Base-by-base conservation (phyloP, 225 moss, liverwort and hornwort genomes). In the Neckera pumila region DNA sequence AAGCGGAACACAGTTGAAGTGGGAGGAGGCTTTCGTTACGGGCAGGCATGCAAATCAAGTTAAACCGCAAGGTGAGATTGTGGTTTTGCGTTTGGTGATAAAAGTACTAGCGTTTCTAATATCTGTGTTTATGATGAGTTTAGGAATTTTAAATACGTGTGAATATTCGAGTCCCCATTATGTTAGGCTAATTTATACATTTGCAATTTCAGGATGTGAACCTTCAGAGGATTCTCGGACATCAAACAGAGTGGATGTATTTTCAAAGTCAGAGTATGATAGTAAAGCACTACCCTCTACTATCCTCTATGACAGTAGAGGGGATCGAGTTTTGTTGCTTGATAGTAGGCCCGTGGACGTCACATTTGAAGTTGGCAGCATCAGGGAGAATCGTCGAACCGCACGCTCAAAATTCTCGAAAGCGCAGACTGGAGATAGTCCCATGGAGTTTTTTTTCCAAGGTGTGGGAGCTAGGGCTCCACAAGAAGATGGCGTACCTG, bases 21-120 rank as follows among this genome's bases (percentile, higher is more conserved):
- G 93, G 93, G 90, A 88, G 74, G 93, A 91, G 79, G 93, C 70
- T 38, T 89, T 93, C 80, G 49, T 90, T 27, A 86, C 79, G 86
- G 80, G 76, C 45, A 71, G 66, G 58, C 82, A 60, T 82, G 62
- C 33, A 75, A 64, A 87, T 85, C 73, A 79, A 91, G 77, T 12
- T 28, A 34, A 89, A 79, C 83, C 90, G 33, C 87, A 87, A 83
- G 69, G 93, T 92, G 60, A 93, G 90, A 81, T 80, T 45, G 47
- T 49, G 64, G 71, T 66, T 67, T 73, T 79, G 58, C 40, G 40
- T 80, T 66, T 72, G 49, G 57, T 81, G 40, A 80, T 57, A 57
- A 28, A 43, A 51, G 10, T 43, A 31, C 21, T 8, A 81, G 84
- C 76, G 60, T 36, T 59, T 84, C 34, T 77, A 63, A 75, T 61